Conservation (phyloP, 169 alveolate species). For the Plasmodium gallinaceum region DNA sequence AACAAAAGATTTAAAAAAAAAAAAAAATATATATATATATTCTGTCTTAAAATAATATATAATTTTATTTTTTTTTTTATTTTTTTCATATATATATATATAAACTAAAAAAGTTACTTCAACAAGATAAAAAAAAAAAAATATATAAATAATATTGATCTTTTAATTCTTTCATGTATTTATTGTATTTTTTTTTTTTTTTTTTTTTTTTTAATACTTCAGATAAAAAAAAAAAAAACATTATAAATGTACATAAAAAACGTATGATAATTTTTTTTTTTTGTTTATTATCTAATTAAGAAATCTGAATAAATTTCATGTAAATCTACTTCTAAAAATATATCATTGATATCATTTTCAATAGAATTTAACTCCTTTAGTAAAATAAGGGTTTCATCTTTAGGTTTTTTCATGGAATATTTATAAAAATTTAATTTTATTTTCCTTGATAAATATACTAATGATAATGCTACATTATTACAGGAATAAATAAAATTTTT, state of each 20-base stretch:
- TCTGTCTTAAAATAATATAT: no score
- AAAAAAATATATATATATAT: no score
- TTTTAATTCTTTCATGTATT: no score
- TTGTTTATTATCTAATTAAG: slow-evolving; percentile 3
- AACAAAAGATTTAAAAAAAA: no score
- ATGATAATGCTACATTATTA: slow-evolving; percentile 31
- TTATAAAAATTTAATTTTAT: slow-evolving; percentile 73
- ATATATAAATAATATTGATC: no score
- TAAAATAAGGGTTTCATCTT: slow-evolving; percentile 65
- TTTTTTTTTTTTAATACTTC: no score
- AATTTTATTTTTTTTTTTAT: no score
- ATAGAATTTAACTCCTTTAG: slow-evolving; percentile 68
- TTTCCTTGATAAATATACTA: slow-evolving; percentile 59
- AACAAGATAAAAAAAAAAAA: no score
- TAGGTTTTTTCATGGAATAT: slow-evolving; percentile 73
- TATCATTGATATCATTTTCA: slow-evolving; percentile 57
- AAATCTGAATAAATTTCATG: slow-evolving; percentile 39
- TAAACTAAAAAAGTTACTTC: no score
- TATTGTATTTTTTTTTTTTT: no score
- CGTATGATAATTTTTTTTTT: not conserved
- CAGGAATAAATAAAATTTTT: slow-evolving; percentile 45
- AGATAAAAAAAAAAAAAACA: no score
- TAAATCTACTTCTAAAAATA: slow-evolving; percentile 70
- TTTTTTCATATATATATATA: no score
- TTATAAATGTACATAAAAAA: not conserved